These are phyloP conservation scores for Ustilago esculenta DNA, from an alignment of 1,284 basidiomycete genomes.

Conservation along the genomic window DNA sequence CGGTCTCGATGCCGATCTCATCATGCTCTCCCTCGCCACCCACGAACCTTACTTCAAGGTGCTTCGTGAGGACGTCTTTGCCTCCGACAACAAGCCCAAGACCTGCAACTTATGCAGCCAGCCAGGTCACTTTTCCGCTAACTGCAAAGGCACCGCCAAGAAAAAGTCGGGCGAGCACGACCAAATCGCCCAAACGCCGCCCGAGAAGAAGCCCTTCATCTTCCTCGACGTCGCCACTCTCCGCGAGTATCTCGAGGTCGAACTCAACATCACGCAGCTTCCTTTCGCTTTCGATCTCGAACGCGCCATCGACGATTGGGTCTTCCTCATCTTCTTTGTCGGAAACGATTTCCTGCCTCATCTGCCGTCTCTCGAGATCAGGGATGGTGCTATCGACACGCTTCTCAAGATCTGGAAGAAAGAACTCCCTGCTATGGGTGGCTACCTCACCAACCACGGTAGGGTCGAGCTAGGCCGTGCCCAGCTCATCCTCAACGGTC, in stretches of 20 bases:
- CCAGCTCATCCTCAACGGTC: conserved; percentile 92
- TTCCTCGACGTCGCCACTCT: conserved; percentile 95
- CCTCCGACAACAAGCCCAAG: conserved; percentile 73
- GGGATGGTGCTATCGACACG: conserved; percentile 98
- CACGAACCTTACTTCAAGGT: conserved; percentile 98
- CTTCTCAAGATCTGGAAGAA: conserved; percentile 93
- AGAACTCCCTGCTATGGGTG: conserved; percentile 92
- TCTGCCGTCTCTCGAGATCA: conserved; percentile 95
- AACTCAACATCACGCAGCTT: conserved; percentile 81
- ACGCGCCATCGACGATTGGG: conserved; percentile 99
- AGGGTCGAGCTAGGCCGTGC: conserved; percentile 84
- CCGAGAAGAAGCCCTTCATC: conserved; percentile 96
- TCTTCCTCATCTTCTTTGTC: conserved; percentile 98
- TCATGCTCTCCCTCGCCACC: conserved; percentile 97
- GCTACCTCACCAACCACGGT: conserved; percentile 94
- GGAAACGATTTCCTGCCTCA: conserved; percentile 99
- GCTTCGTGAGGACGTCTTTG: conserved; percentile 96
- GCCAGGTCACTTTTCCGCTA: conserved; percentile 90
- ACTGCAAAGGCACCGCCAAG: conserved; percentile 74
- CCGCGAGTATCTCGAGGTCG: conserved; percentile 96
- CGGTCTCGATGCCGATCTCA: conserved; percentile 97
- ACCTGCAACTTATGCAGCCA: conserved; percentile 89
- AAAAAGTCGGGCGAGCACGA: conserved; percentile 70
- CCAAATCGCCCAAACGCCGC: conserved; percentile 23
- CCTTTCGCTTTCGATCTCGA: conserved; percentile 94